Conservation (phyloP, 139 green algal genomes). For the Tetratostichococcus sp. region DNA sequence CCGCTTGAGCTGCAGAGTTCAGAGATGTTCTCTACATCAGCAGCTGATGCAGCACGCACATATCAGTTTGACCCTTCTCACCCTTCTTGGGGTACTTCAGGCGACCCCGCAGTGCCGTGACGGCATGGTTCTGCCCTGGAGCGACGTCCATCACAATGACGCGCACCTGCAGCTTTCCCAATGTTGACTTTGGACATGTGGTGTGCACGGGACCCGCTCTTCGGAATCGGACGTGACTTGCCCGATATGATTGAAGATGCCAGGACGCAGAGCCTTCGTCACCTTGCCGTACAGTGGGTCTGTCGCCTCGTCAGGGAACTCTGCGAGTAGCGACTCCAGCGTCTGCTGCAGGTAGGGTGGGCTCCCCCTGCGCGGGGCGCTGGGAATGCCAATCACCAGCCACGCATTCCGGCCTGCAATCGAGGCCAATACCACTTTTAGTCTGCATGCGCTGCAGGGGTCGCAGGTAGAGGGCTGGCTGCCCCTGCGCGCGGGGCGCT, state of each 20-base stretch:
- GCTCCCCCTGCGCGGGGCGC: conserved; percentile 11
- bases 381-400: conserved; percentile 37
- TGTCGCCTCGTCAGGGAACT: conserved; percentile 23
- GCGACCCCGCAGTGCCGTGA: background rate
- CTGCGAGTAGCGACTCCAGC: conserved; percentile 26
- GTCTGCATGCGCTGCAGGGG: too few species aligned
- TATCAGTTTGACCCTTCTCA: too few species aligned
- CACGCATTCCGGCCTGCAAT: conserved; percentile 6
- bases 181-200: too few species aligned
- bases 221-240: too few species aligned
- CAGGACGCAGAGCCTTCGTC: too few species aligned
- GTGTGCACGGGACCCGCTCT: too few species aligned
- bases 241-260: too few species aligned
- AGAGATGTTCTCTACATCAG: too few species aligned
- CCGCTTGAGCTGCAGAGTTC: too few species aligned
- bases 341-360: conserved; percentile 25
- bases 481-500: conserved; percentile 25
- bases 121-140: conserved; percentile 12
- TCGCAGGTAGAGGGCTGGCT: too few species aligned
- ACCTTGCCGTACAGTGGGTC: conserved; percentile 22
- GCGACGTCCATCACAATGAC: conserved; percentile 40
- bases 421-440: background rate
- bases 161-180: too few species aligned
- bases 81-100: background rate
- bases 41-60: too few species aligned